Evolutionary conservation across 805 yeast species (phyloP).

Genomic region (Saturnispora gosingensis): DNA sequence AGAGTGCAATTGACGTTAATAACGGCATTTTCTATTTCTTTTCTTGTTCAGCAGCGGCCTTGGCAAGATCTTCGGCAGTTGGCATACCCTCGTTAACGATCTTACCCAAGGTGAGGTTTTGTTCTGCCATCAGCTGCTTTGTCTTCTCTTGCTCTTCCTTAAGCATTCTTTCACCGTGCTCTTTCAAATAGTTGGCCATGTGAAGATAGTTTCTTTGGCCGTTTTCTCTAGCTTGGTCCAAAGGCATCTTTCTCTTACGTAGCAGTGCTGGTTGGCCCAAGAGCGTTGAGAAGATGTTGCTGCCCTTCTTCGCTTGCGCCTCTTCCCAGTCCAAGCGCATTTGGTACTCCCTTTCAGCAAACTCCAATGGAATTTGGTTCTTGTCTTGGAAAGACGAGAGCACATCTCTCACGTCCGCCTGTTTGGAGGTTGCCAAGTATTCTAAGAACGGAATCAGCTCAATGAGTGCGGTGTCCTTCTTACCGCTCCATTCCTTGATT

Average conservation of each 20-base stretch:
- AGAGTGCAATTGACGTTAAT: neutral
- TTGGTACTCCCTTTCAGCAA: conserved; percentile 62
- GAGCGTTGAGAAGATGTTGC: conserved; percentile 26
- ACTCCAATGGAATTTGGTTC: conserved; percentile 65
- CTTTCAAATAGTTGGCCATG: conserved; percentile 55
- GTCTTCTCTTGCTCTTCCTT: conserved; percentile 78
- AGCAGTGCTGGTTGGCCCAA: conserved; percentile 50
- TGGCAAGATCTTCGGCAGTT: conserved; percentile 53
- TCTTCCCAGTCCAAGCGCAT: conserved; percentile 64
- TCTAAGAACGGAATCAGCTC: conserved; percentile 87
- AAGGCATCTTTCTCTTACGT: conserved; percentile 60
- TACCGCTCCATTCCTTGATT: conserved; percentile 79
- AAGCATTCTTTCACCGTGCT: conserved; percentile 55
- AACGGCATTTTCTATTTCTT: neutral
- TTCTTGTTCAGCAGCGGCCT: conserved; percentile 25
- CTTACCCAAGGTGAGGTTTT: conserved; percentile 77
- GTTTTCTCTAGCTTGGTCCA: conserved; percentile 82
- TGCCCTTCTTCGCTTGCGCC: conserved; percentile 32
- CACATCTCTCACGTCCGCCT: conserved; percentile 85
- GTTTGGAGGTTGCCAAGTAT: conserved; percentile 77
- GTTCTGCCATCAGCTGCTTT: conserved; percentile 74
- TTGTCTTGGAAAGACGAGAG: conserved; percentile 64
- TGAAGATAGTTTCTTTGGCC: conserved; percentile 84
- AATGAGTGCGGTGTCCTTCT: conserved; percentile 69
- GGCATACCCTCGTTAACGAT: conserved; percentile 78